Conservation (phyloP, 148 eudicot genomes). For the Polygonum maritimum region DNA sequence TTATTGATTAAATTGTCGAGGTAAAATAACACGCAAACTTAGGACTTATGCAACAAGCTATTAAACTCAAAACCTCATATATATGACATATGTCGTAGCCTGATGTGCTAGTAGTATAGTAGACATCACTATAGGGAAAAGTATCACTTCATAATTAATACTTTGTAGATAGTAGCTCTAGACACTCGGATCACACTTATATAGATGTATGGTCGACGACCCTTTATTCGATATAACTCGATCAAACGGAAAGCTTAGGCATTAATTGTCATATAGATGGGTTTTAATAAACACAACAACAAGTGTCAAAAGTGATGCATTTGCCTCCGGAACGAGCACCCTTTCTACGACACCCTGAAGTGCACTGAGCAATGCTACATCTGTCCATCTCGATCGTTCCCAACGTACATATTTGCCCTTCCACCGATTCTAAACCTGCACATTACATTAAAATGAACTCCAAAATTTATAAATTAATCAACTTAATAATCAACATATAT, state of each 20-base stretch:
- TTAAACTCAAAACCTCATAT: background rate
- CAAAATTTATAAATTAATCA: background rate
- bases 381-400: slow-evolving; percentile 13
- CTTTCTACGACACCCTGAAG: background rate
- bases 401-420: slow-evolving; percentile 1
- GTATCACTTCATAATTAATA: background rate
- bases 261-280: background rate
- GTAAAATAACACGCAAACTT: no score
- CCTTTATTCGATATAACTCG: background rate
- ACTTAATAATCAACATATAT: no score
- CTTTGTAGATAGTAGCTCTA: background rate
- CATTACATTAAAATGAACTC: background rate
- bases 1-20: no score
- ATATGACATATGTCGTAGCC: no score
- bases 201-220: background rate
- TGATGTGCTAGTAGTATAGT: background rate
- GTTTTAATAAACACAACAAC: slow-evolving; percentile 14
- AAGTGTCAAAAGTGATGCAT: slow-evolving; percentile 15
- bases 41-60: no score
- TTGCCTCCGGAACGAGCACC: slow-evolving; percentile 7
- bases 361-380: slow-evolving; percentile 8
- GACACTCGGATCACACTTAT: background rate
- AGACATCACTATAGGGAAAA: background rate
- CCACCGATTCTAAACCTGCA: background rate
- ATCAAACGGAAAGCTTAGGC: background rate